These are phyloP conservation scores for Neonectria ditissima DNA, from an alignment of 2,329 filamentous ascomycete species.

Conservation along the genomic window DNA sequence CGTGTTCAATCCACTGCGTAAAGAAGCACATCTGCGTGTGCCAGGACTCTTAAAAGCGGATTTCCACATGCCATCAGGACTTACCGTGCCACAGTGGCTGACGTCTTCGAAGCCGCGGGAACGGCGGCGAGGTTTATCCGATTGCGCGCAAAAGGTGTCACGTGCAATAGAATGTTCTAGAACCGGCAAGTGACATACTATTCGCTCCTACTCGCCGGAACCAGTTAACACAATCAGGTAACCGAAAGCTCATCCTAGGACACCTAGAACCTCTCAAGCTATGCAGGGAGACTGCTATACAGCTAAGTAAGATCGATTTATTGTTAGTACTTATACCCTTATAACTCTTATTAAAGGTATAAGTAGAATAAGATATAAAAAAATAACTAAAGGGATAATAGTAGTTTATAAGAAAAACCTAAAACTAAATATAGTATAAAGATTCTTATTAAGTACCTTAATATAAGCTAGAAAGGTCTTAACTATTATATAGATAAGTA, in stretches of 20 bases:
- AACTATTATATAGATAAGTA: not conserved
- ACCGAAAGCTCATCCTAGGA: not conserved
- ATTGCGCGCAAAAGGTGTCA: not conserved
- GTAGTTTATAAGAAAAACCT: not conserved
- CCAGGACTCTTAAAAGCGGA: too few relatives aligned
- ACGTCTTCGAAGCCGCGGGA: not conserved
- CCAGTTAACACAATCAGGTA: not conserved
- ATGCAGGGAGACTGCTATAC: not conserved
- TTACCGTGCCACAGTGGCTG: too few relatives aligned
- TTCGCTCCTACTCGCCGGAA: not conserved
- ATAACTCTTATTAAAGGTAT: not conserved
- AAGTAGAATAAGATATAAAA: not conserved
- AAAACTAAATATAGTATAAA: not conserved
- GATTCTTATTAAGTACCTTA: not conserved
- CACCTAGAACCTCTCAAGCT: not conserved
- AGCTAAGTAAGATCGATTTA: not conserved
- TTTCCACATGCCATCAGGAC: too few relatives aligned
- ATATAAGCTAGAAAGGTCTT: not conserved
- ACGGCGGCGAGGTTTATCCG: not conserved
- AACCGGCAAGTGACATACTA: not conserved
- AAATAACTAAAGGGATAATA: not conserved
- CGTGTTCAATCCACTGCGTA: too few relatives aligned
- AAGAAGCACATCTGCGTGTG: too few relatives aligned
- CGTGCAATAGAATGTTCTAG: not conserved
- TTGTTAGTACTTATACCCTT: not conserved